Evolutionary conservation across 1,284 basidiomycete species (phyloP).

Genomic region (Trichosporon ovoides): DNA sequence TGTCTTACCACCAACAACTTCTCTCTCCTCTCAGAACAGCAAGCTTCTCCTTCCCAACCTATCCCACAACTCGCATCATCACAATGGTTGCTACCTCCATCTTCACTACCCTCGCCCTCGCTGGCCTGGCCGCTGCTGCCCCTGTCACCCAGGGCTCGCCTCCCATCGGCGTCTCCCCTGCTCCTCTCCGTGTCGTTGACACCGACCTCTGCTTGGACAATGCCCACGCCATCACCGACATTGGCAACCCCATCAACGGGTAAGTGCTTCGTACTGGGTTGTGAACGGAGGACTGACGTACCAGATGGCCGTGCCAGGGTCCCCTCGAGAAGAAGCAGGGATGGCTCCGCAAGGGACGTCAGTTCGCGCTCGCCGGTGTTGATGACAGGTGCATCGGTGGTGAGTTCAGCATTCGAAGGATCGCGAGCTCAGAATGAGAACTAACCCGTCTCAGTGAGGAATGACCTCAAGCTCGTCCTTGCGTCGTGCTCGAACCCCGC

Average conservation of each 20-base stretch:
- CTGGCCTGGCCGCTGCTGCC: not conserved
- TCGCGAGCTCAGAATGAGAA: not conserved
- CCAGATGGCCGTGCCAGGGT: not conserved
- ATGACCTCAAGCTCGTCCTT: not conserved
- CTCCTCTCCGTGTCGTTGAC: not conserved
- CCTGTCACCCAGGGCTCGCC: not conserved
- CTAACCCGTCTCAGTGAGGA: not conserved
- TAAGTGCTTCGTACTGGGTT: not conserved
- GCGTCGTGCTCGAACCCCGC: not conserved
- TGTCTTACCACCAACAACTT: not conserved
- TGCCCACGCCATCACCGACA: not conserved
- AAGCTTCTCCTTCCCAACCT: not conserved
- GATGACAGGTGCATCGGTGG: slow-evolving; percentile 1
- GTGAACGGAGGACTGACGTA: not conserved
- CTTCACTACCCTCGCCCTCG: not conserved
- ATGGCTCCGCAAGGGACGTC: not conserved
- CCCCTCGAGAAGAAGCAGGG: not conserved
- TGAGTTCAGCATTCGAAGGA: not conserved
- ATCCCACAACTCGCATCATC: not conserved
- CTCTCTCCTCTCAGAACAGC: not conserved
- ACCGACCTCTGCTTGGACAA: slow-evolving; percentile 1
- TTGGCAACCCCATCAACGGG: slow-evolving; percentile 3
- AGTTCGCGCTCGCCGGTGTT: not conserved
- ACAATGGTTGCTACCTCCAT: not conserved
- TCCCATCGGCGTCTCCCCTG: not conserved